Conservation (phyloP, 1,139 yeast species). For the Candida albicans region DNA sequence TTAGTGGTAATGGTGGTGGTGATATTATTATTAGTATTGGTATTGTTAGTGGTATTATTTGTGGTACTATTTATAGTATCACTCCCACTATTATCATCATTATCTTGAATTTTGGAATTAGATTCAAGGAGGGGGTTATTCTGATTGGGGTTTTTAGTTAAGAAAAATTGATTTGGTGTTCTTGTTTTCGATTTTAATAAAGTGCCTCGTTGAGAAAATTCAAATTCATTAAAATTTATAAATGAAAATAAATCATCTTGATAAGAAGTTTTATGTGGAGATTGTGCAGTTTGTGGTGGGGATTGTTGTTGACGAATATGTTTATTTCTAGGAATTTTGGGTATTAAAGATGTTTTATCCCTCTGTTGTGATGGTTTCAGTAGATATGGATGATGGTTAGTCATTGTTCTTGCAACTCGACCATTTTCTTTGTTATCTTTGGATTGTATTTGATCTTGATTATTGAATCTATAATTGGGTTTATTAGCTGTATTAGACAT, state of each 20-base stretch:
- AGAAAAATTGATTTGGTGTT: neutral
- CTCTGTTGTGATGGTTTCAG: neutral
- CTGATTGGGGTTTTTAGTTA: neutral
- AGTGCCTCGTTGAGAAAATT: slow-evolving; percentile 11
- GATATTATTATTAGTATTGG: neutral
- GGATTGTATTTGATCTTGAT: no score
- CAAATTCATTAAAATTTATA: slow-evolving; percentile 10
- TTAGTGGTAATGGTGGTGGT: no score
- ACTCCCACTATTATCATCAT: neutral
- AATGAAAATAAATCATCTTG: slow-evolving; percentile 7
- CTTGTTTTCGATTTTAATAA: slow-evolving; percentile 5
- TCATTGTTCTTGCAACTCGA: no score
- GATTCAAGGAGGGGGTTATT: no score
- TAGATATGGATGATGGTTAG: no score
- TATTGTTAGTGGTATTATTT: neutral
- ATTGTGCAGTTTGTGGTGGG: neutral
- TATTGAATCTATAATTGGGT: no score
- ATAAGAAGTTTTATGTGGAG: neutral
- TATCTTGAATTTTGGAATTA: neutral
- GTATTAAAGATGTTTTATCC: neutral
- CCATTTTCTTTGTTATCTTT: no score
- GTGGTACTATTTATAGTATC: neutral
- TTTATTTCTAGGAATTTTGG: neutral
- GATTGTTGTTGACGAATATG: neutral
- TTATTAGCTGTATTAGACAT: no score